Percentiles rank a stretch among this genome's conserved stretches.
Evolutionary conservation across 2,329 filamentous ascomycete genomes (phyloP).

Genomic region (Corinectria fuckeliana): DNA sequence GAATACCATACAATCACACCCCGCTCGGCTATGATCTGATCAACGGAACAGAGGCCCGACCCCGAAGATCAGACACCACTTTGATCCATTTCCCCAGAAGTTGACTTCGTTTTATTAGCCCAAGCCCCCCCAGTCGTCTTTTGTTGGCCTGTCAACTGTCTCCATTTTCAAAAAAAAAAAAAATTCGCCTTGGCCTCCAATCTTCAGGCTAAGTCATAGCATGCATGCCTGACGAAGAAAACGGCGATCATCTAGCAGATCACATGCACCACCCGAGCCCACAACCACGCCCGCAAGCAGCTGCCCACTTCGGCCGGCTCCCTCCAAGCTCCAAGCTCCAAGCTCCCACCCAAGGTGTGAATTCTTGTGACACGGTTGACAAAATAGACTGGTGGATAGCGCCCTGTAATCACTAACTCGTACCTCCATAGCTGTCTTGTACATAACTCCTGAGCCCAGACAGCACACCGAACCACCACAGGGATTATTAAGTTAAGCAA

Average conservation of each 20-base stretch:
- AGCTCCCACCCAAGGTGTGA: constrained; percentile 8
- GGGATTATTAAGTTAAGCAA: background rate
- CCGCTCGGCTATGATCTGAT: too few species aligned
- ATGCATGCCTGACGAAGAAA: constrained; percentile 13
- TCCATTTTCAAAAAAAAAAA: background rate
- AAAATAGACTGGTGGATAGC: background rate
- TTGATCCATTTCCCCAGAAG: background rate
- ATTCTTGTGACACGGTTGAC: constrained; percentile 7
- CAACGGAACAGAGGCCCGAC: background rate
- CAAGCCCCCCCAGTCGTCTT: background rate
- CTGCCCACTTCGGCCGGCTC: constrained; percentile 11
- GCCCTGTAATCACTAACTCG: constrained; percentile 1
- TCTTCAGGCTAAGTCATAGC: constrained; percentile 1
- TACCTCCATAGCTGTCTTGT: too few species aligned
- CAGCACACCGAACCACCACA: background rate
- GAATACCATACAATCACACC: too few species aligned
- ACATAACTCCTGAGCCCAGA: background rate
- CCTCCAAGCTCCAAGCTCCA: too few species aligned
- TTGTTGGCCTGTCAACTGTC: background rate
- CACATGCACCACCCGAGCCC: constrained; percentile 8
- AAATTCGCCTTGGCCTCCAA: too few species aligned
- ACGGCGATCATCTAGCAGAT: constrained; percentile 13
- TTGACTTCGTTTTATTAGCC: background rate
- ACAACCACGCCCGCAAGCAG: constrained; percentile 10
- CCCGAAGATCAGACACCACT: background rate